These are phyloP conservation scores for Hypoxylon sp. DNA, from an alignment of 2,329 filamentous ascomycete genomes.

Conservation along the genomic window DNA sequence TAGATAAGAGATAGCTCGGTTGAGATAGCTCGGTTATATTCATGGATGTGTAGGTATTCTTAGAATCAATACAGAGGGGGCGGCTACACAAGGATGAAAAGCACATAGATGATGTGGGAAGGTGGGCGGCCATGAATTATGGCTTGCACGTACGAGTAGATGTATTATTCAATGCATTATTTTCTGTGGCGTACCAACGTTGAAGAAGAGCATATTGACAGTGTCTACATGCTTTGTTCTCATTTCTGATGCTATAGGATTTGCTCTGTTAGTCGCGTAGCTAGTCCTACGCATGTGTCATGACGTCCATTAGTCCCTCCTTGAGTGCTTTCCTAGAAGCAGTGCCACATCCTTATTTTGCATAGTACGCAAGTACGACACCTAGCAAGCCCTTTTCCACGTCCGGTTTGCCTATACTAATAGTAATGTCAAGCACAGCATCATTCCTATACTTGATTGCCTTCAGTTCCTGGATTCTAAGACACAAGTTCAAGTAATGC, in stretches of 20 bases:
- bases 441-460: constrained; percentile 25
- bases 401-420: constrained; percentile 26
- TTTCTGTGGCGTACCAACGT: constrained; percentile 16
- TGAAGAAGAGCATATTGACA: constrained; percentile 2
- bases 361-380: constrained; percentile 14
- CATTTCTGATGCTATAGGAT: background rate
- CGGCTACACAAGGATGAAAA: constrained; percentile 14
- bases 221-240: background rate
- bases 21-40: background rate
- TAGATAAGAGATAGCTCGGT: constrained; percentile 15
- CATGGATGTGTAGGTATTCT: constrained; percentile 2
- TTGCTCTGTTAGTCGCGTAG: background rate
- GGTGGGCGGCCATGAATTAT: background rate
- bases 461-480: background rate
- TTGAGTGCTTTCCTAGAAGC: background rate
- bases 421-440: constrained; percentile 15
- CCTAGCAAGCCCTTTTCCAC: constrained; percentile 4
- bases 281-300: background rate
- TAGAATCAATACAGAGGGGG: background rate
- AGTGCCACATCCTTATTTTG: constrained; percentile 13
- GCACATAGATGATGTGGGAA: background rate
- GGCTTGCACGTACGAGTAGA: constrained; percentile 1
- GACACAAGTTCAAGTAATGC: background rate
- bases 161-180: constrained; percentile 20
- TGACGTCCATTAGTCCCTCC: background rate